Conservation (phyloP, 345 rosid species). For the Gossypium sturtianum region DNA sequence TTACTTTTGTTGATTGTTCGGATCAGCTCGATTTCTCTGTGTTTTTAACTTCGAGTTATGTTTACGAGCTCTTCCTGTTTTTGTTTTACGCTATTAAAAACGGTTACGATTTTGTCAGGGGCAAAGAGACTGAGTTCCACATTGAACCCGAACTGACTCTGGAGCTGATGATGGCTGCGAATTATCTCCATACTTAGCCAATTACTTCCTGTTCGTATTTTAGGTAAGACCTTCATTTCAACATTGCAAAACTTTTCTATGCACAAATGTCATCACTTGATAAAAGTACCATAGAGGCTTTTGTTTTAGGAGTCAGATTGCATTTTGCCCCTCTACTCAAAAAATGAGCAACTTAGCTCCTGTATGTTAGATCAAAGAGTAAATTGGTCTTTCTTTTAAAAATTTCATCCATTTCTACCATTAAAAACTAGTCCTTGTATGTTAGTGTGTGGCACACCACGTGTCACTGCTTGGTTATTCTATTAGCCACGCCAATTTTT, state of each 20-base stretch:
- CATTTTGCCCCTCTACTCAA: no score
- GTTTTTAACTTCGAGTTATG: background rate
- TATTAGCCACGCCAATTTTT: no score
- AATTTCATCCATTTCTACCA: no score
- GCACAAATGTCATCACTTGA: background rate
- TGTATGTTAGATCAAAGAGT: no score
- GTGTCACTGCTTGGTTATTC: no score
- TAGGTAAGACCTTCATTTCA: background rate
- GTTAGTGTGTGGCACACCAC: no score
- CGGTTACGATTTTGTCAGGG: slow-evolving; percentile 27
- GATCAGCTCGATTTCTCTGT: background rate
- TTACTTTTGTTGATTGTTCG: background rate
- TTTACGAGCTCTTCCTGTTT: background rate
- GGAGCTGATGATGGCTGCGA: slow-evolving; percentile 80
- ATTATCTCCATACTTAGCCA: slow-evolving; percentile 55
- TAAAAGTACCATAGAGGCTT: no score
- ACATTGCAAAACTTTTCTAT: background rate
- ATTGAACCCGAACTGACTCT: slow-evolving; percentile 73
- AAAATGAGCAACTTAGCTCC: no score
- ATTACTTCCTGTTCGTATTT: background rate
- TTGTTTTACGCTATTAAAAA: background rate
- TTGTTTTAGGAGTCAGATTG: no score
- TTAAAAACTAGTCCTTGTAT: no score
- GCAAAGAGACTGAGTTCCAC: slow-evolving; percentile 59
- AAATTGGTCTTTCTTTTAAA: no score